Conservation (phyloP, 2,329 filamentous ascomycete species). For the Pseudophaeomoniella oleicola region DNA sequence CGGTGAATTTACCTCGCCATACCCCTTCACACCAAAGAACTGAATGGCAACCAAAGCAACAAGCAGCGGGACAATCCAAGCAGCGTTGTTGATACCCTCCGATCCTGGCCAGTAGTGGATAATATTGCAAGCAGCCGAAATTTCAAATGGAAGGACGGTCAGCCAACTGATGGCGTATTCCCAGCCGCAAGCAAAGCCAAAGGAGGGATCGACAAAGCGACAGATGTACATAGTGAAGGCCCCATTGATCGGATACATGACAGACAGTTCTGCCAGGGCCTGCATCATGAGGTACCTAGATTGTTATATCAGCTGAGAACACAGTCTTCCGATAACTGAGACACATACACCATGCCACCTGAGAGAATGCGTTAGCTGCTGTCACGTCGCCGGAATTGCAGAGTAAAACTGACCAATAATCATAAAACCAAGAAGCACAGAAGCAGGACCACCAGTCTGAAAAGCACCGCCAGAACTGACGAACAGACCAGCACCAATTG, state of each 20-base stretch:
- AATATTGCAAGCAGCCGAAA: slow-evolving; percentile 74
- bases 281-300: no score
- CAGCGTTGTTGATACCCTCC: slow-evolving; percentile 47
- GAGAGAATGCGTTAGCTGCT: no score
- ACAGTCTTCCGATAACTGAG: no score
- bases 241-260: slow-evolving; percentile 80
- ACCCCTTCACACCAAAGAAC: slow-evolving; percentile 73
- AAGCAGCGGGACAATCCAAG: slow-evolving; percentile 75
- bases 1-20: no score
- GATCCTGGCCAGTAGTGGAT: slow-evolving; percentile 66
- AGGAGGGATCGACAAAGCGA: slow-evolving; percentile 84
- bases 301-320: no score
- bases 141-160: slow-evolving; percentile 66
- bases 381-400: no score
- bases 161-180: slow-evolving; percentile 83
- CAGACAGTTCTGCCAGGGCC: slow-evolving; percentile 82
- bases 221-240: slow-evolving; percentile 87
- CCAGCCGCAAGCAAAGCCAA: slow-evolving; percentile 26
- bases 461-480: slow-evolving; percentile 65
- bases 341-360: no score
- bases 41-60: slow-evolving; percentile 66
- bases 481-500: slow-evolving; percentile 63
- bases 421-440: slow-evolving; percentile 58
- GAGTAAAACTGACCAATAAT: slow-evolving; percentile 77
- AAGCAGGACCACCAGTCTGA: slow-evolving; percentile 59